A percentile compares a stretch with the other conserved stretches of the same genome.
These are phyloP conservation scores for Gautieria morchelliformis DNA, from an alignment of 768 basidiomycete species.

Conservation along the genomic window DNA sequence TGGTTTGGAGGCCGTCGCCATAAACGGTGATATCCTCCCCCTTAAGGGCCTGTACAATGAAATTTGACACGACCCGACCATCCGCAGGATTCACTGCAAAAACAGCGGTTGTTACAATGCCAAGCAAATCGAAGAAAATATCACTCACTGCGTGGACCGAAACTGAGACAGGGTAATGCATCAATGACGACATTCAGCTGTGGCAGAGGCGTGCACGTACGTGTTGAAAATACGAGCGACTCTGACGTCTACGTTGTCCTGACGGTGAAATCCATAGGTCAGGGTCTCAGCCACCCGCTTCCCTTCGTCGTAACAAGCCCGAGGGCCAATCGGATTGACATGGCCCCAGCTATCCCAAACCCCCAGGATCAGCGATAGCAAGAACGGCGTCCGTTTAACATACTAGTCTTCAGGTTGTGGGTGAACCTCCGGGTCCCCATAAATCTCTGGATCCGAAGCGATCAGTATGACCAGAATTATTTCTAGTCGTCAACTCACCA, in stretches of 20 bases:
- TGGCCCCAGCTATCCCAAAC: constrained; percentile 72
- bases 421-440: constrained; percentile 97
- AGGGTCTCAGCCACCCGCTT: constrained; percentile 98
- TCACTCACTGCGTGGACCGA: constrained; percentile 58
- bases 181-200: not conserved
- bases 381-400: not conserved
- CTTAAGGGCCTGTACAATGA: constrained; percentile 93
- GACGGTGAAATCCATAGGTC: constrained; percentile 91
- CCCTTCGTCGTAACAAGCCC: constrained; percentile 99
- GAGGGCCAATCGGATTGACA: constrained; percentile 96
- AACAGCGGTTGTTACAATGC: constrained; percentile 17
- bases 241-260: constrained; percentile 91
- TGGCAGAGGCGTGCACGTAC: constrained; percentile 34
- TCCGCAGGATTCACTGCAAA: constrained; percentile 85
- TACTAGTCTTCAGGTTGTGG: constrained; percentile 95
- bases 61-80: constrained; percentile 97
- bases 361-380: constrained; percentile 10
- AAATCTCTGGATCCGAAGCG: constrained; percentile 60
- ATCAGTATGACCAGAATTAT: not conserved
- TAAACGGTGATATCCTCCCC: constrained; percentile 97
- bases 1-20: constrained; percentile 87
- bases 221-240: constrained; percentile 99
- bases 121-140: not conserved
- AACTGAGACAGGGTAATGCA: not conserved
- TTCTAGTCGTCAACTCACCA: constrained; percentile 36